Base-by-base conservation (phyloP, 2,329 filamentous ascomycete species). In the Pseudogymnoascus sp. region DNA sequence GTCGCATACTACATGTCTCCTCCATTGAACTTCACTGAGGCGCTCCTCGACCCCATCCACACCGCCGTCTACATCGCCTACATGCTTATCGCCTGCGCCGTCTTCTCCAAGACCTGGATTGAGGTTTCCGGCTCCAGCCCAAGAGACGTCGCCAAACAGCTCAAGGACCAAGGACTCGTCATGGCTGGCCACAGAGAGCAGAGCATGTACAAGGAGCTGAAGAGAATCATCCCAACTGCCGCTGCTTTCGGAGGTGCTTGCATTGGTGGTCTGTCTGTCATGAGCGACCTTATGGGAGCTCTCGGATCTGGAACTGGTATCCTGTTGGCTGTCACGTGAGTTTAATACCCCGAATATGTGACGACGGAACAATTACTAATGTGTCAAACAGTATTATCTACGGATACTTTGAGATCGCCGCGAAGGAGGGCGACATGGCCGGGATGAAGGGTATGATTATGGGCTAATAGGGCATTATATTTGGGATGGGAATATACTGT, bases 21-120 rank as follows among this genome's bases (percentile, higher is more conserved):
- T 68, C 95, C 95, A 66, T 84, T 97, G 71, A 97, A 95, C 88
- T 91, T 99, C 82, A 96, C 91, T 77, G 95, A 97, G 74, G 95
- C 95, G 70, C 88, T 99, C 61, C 84, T 97, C 67, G 96, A 99
- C 79, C 95, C 95, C 37, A 92, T 99, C 74, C 95, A 99, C 83
- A 97, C 95, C 18, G 88, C 88, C 65, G 85, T 96, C 74, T 99
- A 99, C 82, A 91, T 97, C 69, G 84, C 88, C 69, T 99, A 97
- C 83, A 99, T 99, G 93, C 88, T 99, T 64, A 89, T 91, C 72
- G 96, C 96, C 69, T 99, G 95, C 75, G 93, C 93, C 66, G 87
- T 97, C 77, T 99, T 99, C 86, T 97, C 93, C 79, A 99, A 99
- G 90, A 99, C 96, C 62, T 99, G 95, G 95, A 99, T 99, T 72